Conservation (phyloP, 179 eudicot genomes). For the Nepenthes alata region DNA sequence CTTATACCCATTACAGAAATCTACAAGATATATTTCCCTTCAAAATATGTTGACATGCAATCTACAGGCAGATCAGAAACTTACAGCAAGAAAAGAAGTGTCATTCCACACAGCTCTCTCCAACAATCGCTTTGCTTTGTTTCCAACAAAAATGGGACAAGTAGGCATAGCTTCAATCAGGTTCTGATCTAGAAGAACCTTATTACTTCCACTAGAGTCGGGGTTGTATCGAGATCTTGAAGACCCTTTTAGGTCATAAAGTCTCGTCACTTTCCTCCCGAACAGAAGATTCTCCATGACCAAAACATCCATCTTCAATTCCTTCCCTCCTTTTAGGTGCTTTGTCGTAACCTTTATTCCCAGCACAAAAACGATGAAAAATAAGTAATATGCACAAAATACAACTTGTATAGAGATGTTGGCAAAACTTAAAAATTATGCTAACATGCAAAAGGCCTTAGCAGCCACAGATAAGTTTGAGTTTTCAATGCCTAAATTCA, state of each 20-base stretch:
- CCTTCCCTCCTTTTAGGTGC: slow-evolving; percentile 87
- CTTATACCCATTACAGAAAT: no score
- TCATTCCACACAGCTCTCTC: slow-evolving; percentile 99
- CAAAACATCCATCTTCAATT: slow-evolving; percentile 83
- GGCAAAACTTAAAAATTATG: no score
- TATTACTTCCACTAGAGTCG: slow-evolving; percentile 82
- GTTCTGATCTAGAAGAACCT: slow-evolving; percentile 94
- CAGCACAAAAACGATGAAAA: background rate
- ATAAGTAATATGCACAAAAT: background rate
- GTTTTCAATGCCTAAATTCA: no score
- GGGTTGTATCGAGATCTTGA: slow-evolving; percentile 90
- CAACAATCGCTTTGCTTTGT: slow-evolving; percentile 82
- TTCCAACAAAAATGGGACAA: slow-evolving; percentile 90
- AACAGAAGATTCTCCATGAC: slow-evolving; percentile 97
- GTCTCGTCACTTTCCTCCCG: slow-evolving; percentile 61
- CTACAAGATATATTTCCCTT: no score
- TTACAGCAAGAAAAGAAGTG: slow-evolving; percentile 94
- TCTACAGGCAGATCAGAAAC: slow-evolving; percentile 12
- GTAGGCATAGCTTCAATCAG: slow-evolving; percentile 99
- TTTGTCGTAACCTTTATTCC: slow-evolving; percentile 49
- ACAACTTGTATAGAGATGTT: background rate
- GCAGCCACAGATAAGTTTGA: no score
- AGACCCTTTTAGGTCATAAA: slow-evolving; percentile 96
- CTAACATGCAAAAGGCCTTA: no score
- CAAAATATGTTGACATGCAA: no score